These are phyloP conservation scores for Trichosanthes cucumerina DNA, from an alignment of 306 rosid species.

Conservation along the genomic window DNA sequence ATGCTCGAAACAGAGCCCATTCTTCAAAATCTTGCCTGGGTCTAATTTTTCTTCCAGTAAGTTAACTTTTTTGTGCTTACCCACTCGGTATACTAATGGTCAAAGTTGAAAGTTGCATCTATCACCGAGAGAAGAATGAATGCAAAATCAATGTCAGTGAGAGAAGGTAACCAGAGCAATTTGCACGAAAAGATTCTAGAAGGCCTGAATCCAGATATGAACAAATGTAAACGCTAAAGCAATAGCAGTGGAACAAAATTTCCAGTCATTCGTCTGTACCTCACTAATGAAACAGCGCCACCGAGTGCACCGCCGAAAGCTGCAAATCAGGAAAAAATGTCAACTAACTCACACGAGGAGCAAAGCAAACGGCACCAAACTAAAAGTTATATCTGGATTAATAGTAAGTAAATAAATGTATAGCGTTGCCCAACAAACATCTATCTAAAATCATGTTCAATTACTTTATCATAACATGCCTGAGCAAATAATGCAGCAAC, in stretches of 20 bases:
- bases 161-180: background rate
- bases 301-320: background rate
- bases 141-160: background rate
- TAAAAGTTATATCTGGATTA: background rate
- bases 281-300: background rate
- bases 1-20: conserved; percentile 20
- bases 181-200: background rate
- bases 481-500: background rate
- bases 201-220: background rate
- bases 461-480: background rate
- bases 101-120: background rate
- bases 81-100: background rate
- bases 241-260: background rate
- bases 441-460: background rate
- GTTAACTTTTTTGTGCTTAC: background rate
- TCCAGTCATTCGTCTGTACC: background rate
- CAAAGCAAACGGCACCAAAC: background rate
- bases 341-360: background rate
- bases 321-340: background rate
- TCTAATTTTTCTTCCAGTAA: background rate
- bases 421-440: background rate
- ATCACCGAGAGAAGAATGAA: background rate
- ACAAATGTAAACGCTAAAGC: background rate
- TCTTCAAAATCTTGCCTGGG: conserved; percentile 4
- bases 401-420: background rate